Evolutionary conservation across 2,329 filamentous ascomycete species (phyloP), one percentile per base, ranked within the genome.

Genomic region (Didymella exigua): DNA sequence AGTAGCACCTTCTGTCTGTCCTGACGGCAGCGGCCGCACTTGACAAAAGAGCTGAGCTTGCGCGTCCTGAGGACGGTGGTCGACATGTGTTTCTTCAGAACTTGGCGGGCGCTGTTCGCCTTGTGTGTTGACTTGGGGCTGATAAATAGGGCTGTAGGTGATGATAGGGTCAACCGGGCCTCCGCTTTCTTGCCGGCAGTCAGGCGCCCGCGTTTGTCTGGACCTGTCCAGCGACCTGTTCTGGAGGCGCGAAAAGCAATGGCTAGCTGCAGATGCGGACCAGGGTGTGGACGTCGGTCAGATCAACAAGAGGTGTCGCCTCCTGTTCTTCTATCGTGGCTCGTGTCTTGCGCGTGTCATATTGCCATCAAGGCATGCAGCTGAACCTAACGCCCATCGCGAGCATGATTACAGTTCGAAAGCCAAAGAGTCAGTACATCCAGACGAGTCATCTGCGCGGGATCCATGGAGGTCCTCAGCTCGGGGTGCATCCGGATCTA

Each of bases 1-100:
- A 10, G 16, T 4, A 44, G 24, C 33, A 51, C 48, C 40, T 51
- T 51, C 24, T 44, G 48, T 16, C 40, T 36, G 14, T 51, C 48
- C 19, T 51, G 40, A 7, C 40, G 48, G 19, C 48, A 51, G 13
- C 40, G 40, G 23, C 21, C 24, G 27, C 48, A 51, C 33, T 51
- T 51, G 24, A 51, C 33, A 7, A 51, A 31, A 5, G 40, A 29
- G 26, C 31, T 44, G 18, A 50, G 38, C 4, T 44, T 50, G 5
- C 48, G 38, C 18, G 38, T 7, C 13, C 21, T 38, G 10, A 21
- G 13, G 3, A 10, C 8, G 3, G 27, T 30, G 9, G 48, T n/a
- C 33, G 48, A 30, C 48, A 51, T 51, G 24, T 30, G 24, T 16
- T 38, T 34, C 3, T 5, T 4, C 6, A 10, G n/a, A 14, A 18